These are phyloP conservation scores for Malus orientalis DNA, from an alignment of 306 rosid genomes.

Conservation along the genomic window DNA sequence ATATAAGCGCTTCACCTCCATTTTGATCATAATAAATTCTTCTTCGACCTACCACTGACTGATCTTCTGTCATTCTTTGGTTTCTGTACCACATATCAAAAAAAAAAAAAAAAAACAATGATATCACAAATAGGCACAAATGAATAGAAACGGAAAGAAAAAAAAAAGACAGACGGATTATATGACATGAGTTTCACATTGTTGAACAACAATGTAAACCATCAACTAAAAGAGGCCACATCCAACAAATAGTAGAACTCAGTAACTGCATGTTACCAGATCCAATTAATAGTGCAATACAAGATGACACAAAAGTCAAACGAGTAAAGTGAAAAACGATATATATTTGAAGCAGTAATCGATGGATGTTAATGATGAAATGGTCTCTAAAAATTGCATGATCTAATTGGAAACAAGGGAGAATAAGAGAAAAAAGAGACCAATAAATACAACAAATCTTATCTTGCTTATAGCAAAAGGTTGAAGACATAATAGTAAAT, in stretches of 20 bases:
- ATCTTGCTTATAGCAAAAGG: neutral
- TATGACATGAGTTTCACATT: neutral
- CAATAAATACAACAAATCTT: neutral
- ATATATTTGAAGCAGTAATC: neutral
- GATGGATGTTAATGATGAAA: neutral
- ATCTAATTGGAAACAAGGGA: neutral
- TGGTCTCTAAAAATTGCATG: neutral
- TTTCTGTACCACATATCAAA: slow-evolving; percentile 50
- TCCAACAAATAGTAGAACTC: neutral
- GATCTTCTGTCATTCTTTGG: slow-evolving; percentile 99
- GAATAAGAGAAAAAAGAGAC: neutral
- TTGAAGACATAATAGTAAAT: neutral
- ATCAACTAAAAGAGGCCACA: neutral
- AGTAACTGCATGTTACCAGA: neutral
- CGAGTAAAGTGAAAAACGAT: neutral
- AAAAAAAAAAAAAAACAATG: slow-evolving; percentile 1
- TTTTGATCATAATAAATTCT: slow-evolving; percentile 95
- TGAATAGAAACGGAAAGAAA: neutral
- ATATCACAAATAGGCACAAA: slow-evolving; percentile 7
- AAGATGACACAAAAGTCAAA: neutral
- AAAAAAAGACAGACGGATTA: neutral
- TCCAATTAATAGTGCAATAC: neutral
- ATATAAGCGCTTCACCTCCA: slow-evolving; percentile 96
- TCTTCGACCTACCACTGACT: slow-evolving; percentile 90
- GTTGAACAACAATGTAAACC: neutral